A percentile compares a stretch with the other conserved stretches of the same genome.
Conservation (phyloP, 2,329 filamentous ascomycete genomes). For the Tolypocladium cylindrosporum region DNA sequence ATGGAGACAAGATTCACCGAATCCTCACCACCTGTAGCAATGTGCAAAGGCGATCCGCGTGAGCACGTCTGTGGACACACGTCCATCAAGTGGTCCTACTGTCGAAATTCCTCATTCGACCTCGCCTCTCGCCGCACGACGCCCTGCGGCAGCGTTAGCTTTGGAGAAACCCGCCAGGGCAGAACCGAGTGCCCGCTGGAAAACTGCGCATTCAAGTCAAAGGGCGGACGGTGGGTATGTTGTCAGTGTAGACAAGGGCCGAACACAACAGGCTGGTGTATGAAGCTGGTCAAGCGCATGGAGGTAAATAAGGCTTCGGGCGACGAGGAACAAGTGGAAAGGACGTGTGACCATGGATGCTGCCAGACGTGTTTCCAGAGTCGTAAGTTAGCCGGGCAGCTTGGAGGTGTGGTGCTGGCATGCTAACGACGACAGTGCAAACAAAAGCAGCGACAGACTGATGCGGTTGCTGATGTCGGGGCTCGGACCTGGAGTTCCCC, state of each 20-base stretch:
- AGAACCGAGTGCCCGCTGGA: conserved; percentile 36
- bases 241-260: conserved; percentile 41
- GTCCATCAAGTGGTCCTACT: conserved; percentile 6
- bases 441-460: background rate
- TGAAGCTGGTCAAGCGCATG: conserved; percentile 21
- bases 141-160: conserved; percentile 37
- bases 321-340: conserved; percentile 25
- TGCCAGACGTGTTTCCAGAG: conserved; percentile 37
- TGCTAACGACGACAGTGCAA: background rate
- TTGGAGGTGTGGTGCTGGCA: background rate
- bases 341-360: conserved; percentile 42
- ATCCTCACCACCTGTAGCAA: background rate
- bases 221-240: conserved; percentile 43
- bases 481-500: background rate
- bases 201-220: conserved; percentile 39
- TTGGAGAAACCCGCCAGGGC: conserved; percentile 33
- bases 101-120: conserved; percentile 31
- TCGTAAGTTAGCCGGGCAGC: conserved; percentile 22
- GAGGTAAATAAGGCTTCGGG: conserved; percentile 20
- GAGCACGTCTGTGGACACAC: conserved; percentile 7
- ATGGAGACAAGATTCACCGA: background rate
- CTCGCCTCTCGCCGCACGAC: conserved; percentile 38
- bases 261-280: conserved; percentile 45
- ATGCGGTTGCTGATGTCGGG: background rate
- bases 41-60: conserved; percentile 6